Percentiles rank a stretch among this genome's conserved stretches.
phyloP scores from a whole-genome alignment of 805 yeast species.

The Starmerella vaccinii region DNA sequence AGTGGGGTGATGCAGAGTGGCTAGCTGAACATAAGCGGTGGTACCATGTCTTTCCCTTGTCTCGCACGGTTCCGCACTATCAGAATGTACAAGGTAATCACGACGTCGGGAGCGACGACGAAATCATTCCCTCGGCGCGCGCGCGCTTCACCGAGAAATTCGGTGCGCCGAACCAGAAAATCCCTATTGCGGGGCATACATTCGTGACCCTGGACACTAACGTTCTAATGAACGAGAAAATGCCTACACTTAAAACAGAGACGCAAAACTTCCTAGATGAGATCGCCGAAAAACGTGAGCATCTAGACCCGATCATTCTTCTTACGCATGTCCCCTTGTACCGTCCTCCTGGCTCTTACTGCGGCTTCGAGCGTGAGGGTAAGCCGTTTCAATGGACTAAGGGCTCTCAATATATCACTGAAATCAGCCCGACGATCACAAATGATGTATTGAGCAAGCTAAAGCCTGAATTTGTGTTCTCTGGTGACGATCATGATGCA shows the following conservation, averaged over 20 bases:
- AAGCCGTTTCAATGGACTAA: slow-evolving; percentile 53
- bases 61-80: slow-evolving; percentile 6
- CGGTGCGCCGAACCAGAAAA: slow-evolving; percentile 53
- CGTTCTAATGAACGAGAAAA: slow-evolving; percentile 54
- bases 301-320: slow-evolving; percentile 33
- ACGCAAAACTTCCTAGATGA: slow-evolving; percentile 45
- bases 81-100: slow-evolving; percentile 78
- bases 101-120: slow-evolving; percentile 87
- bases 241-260: slow-evolving; percentile 37
- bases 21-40: slow-evolving; percentile 60
- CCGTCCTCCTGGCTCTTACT: slow-evolving; percentile 48
- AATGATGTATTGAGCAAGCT: slow-evolving; percentile 48
- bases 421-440: slow-evolving; percentile 53
- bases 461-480: slow-evolving; percentile 59
- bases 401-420: slow-evolving; percentile 87
- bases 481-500: slow-evolving; percentile 97
- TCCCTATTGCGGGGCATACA: slow-evolving; percentile 61
- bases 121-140: slow-evolving; percentile 46
- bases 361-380: slow-evolving; percentile 75
- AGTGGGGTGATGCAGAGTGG: slow-evolving; percentile 67
- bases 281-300: slow-evolving; percentile 20
- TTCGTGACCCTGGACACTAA: slow-evolving; percentile 73
- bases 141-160: slow-evolving; percentile 59
- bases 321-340: slow-evolving; percentile 83
- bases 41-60: slow-evolving; percentile 50